phyloP scores from a whole-genome alignment of 164 flowering plant genomes.

The Pachysandra terminalis region DNA sequence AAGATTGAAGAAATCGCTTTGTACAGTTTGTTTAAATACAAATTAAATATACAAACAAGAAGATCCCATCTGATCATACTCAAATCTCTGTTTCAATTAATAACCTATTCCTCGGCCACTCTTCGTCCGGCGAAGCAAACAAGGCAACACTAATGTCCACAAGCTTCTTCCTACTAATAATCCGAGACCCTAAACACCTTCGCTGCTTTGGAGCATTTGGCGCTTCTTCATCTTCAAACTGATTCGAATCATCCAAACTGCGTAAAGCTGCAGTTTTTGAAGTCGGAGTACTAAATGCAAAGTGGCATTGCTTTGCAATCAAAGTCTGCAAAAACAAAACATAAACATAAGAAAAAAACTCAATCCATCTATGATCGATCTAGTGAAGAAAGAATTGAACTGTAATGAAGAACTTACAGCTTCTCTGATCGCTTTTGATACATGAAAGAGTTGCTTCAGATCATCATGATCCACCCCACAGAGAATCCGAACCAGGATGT shows the following conservation, averaged over 20 bases:
- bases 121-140: constrained; percentile 15
- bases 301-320: constrained; percentile 23
- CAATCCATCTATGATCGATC: no score
- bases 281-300: constrained; percentile 24
- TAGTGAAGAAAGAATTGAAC: no score
- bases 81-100: constrained; percentile 1
- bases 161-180: constrained; percentile 16
- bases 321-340: constrained; percentile 16
- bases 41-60: no score
- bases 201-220: constrained; percentile 18
- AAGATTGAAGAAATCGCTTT: no score
- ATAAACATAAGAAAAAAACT: background rate
- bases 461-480: constrained; percentile 24
- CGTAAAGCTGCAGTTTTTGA: constrained; percentile 4
- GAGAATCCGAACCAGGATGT: no score
- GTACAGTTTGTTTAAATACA: no score
- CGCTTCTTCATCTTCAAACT: constrained; percentile 7
- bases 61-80: no score
- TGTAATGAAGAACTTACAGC: constrained; percentile 16
- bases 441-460: constrained; percentile 17
- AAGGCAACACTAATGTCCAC: constrained; percentile 22
- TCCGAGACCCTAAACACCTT: constrained; percentile 1
- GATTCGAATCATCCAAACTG: background rate
- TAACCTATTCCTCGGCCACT: constrained; percentile 3
- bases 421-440: constrained; percentile 21